Percentiles rank a stretch among this genome's conserved stretches.
phyloP scores from a whole-genome alignment of 2,329 filamentous ascomycete species.

The Aaosphaeria pasadenensis region DNA sequence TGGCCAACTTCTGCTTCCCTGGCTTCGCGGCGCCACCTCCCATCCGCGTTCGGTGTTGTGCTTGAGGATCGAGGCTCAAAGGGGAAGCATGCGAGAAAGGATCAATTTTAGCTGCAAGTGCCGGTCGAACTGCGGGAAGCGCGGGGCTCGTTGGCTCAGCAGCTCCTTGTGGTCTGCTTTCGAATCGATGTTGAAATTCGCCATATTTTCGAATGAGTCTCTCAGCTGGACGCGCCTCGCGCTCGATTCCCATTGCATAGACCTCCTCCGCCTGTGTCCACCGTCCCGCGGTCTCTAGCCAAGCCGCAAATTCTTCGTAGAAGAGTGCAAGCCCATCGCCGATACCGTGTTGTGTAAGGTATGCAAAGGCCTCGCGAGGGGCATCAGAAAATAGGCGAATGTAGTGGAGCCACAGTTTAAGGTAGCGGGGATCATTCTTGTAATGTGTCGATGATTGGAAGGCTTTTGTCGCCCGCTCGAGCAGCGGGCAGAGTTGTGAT shows the following conservation, averaged over 20 bases:
- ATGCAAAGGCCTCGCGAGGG: conserved; percentile 90
- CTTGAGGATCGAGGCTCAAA: conserved; percentile 63
- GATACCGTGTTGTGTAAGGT: conserved; percentile 82
- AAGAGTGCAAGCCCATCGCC: conserved; percentile 85
- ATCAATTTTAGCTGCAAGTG: conserved; percentile 79
- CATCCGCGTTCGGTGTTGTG: conserved; percentile 44
- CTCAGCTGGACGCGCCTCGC: conserved; percentile 78
- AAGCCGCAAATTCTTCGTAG: conserved; percentile 95
- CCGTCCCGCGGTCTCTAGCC: conserved; percentile 79
- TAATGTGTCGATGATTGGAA: conserved; percentile 86
- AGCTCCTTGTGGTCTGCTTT: conserved; percentile 60
- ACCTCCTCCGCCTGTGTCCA: conserved; percentile 94
- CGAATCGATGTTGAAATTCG: conserved; percentile 81
- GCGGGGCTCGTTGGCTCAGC: conserved; percentile 80
- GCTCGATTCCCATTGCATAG: conserved; percentile 84
- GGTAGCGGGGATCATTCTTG: conserved; percentile 90
- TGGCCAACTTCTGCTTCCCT: conserved; percentile 77
- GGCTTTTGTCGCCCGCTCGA: conserved; percentile 88
- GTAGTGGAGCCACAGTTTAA: conserved; percentile 92
- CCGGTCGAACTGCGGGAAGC: conserved; percentile 76
- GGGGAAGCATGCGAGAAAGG: conserved; percentile 60
- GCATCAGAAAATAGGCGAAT: conserved; percentile 89
- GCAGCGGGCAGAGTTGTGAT: conserved; percentile 82
- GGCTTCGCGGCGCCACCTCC: conserved; percentile 56
- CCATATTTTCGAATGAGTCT: conserved; percentile 84